Base-by-base conservation (phyloP, 164 flowering plant species). In the Dillenia turbinata region DNA sequence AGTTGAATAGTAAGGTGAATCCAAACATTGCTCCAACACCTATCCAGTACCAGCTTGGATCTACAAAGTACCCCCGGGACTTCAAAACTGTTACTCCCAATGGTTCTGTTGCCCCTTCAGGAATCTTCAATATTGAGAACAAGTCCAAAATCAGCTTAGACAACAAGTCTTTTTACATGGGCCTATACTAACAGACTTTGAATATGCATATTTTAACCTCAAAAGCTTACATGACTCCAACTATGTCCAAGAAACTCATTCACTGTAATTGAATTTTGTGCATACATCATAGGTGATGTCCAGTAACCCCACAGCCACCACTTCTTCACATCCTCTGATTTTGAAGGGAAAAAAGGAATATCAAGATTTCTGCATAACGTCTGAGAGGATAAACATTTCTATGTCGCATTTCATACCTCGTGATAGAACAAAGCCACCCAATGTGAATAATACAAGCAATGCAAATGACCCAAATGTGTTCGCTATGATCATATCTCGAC, bases 261-360 rank as follows among this genome's bases (percentile, higher is more conserved):
- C 33, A 77, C 80, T 9, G 73, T 52, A 9, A 80, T 59, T 16
- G 83, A 83, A 65, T 80, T 80, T 66, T 78, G 80, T 22, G 64
- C 81, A 58, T 83, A 83, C 78, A 77, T 78, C 69, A 83, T 12
- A 13, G 87, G 87, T 33, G 87, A 83, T 44, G 61, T 22, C 87
- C 87, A 83, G 64, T 79, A 83, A 52, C 83, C 81, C 83, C 87
- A 80, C 67, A 69, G 69, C 87, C 85, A 83, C 87, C 87, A 83
- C 47, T 60, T 59, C 60, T 73, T 77, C 11, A 79, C 70, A 60
- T 79, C 70, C 44, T 83, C 96, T 84, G 81, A 17, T 11, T 33
- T 33, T 33, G 44, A 61, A 57, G 61, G 49, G 47, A 53, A 44
- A 47, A 46, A 19, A 50, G 47, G 12, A 2, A 59, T 22, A 43